phyloP scores from a whole-genome alignment of 768 basidiomycete genomes.

The Boletus huronensis region DNA sequence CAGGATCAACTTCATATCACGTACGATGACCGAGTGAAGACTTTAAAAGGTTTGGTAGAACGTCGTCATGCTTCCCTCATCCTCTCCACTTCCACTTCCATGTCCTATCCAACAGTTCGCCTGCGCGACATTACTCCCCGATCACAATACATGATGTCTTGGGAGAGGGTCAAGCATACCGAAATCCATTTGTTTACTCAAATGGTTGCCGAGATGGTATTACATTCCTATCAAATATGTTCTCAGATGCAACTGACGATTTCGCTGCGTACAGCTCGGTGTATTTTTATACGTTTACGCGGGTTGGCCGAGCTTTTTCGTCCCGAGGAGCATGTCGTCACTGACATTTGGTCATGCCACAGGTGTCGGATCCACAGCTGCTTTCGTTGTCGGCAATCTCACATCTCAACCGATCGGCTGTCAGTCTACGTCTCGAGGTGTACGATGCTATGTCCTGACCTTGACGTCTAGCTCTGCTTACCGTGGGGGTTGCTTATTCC shows the following conservation, averaged over 20 bases:
- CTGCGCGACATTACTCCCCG: constrained; percentile 42
- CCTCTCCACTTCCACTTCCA: neutral
- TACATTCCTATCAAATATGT: neutral
- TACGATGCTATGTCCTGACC: neutral
- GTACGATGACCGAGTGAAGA: neutral
- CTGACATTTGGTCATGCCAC: neutral
- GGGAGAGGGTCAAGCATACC: constrained; percentile 49
- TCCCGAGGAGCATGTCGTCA: neutral
- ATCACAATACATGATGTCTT: constrained; percentile 38
- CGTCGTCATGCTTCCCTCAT: neutral
- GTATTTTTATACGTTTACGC: constrained; percentile 59
- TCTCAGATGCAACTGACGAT: constrained; percentile 1
- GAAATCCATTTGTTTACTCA: constrained; percentile 54
- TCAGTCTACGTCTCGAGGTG: constrained; percentile 30
- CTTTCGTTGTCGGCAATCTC: constrained; percentile 47
- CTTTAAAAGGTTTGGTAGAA: constrained; percentile 9
- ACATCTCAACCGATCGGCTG: constrained; percentile 45
- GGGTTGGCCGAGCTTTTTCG: constrained; percentile 31
- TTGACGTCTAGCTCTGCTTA: constrained; percentile 43
- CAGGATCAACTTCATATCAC: neutral
- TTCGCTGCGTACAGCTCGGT: constrained; percentile 40
- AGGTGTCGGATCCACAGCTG: constrained; percentile 56
- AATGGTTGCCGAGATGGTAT: constrained; percentile 58
- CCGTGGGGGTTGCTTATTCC: constrained; percentile 56
- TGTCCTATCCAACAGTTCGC: constrained; percentile 32